Percentiles rank a stretch among this genome's conserved stretches.
These are phyloP conservation scores for Flueggea neowawraea DNA, from an alignment of 441 rosid genomes.

Conservation along the genomic window DNA sequence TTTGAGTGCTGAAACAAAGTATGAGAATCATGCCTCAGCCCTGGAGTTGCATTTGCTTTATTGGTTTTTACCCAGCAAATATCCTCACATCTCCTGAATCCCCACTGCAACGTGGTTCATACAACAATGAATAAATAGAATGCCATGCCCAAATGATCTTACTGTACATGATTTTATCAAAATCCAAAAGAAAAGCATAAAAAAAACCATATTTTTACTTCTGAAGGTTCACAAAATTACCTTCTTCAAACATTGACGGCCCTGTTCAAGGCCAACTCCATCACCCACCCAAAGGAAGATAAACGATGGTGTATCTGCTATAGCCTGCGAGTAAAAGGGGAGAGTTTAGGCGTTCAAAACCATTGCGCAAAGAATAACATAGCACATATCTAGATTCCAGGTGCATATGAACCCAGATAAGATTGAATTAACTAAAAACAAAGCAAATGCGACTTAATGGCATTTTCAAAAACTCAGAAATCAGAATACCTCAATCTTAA, in stretches of 20 bases:
- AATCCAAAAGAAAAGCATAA: not conserved
- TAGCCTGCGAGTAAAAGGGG: conserved; percentile 53
- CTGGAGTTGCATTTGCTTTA: conserved; percentile 87
- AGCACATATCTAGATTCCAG: not conserved
- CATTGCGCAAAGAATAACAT: not conserved
- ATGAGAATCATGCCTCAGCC: conserved; percentile 92
- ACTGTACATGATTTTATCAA: not conserved
- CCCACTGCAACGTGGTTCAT: conserved; percentile 64
- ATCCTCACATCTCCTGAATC: conserved; percentile 98
- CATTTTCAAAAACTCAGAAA: not conserved
- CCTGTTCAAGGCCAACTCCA: conserved; percentile 97
- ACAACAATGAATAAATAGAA: conserved; percentile 6
- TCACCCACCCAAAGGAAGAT: conserved; percentile 99
- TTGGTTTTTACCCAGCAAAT: conserved; percentile 99
- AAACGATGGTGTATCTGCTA: conserved; percentile 98
- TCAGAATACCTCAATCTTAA: conserved; percentile 84
- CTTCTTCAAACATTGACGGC: conserved; percentile 98
- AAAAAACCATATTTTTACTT: conserved; percentile 1
- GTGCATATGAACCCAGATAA: no score
- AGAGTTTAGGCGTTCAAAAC: conserved; percentile 7
- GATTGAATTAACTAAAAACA: no score
- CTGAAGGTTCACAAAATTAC: conserved; percentile 27
- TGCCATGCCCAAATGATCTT: not conserved
- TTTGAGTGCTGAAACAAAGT: conserved; percentile 98
- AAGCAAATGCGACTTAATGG: conserved; percentile 6